phyloP scores from a whole-genome alignment of 495 filamentous ascomycete genomes.

The Thermothielavioides terrestris region DNA sequence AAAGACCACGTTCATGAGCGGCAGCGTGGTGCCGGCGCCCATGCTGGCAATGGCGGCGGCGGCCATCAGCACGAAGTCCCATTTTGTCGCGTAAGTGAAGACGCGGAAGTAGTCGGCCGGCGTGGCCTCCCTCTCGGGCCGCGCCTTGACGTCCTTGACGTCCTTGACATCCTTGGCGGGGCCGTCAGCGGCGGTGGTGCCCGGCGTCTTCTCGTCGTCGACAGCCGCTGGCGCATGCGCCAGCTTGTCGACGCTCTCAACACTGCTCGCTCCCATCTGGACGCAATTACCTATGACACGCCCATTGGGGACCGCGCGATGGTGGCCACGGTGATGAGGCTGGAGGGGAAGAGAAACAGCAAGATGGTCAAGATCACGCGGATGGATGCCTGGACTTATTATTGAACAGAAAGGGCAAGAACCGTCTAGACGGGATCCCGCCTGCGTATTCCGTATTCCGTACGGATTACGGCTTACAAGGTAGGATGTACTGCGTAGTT shows the following conservation, averaged over 20 bases:
- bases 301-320: neutral
- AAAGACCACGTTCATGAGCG: slow-evolving; percentile 33
- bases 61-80: slow-evolving; percentile 33
- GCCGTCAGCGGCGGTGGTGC: neutral
- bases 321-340: neutral
- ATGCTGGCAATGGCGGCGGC: slow-evolving; percentile 27
- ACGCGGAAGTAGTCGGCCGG: slow-evolving; percentile 36
- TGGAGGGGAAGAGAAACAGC: no score
- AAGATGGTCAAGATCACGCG: no score
- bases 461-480: no score
- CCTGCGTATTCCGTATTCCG: no score
- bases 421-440: no score
- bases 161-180: slow-evolving; percentile 20
- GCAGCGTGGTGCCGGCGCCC: slow-evolving; percentile 27
- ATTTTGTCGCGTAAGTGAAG: slow-evolving; percentile 37
- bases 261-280: slow-evolving; percentile 5
- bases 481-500: no score
- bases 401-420: no score
- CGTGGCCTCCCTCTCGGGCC: slow-evolving; percentile 36
- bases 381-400: no score
- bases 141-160: slow-evolving; percentile 24
- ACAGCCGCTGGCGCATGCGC: neutral
- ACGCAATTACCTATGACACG: neutral
- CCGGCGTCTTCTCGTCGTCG: neutral
- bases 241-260: neutral